Evolutionary conservation across 495 filamentous ascomycete genomes (phyloP).

Genomic region (Hapsidospora chrysogenum): DNA sequence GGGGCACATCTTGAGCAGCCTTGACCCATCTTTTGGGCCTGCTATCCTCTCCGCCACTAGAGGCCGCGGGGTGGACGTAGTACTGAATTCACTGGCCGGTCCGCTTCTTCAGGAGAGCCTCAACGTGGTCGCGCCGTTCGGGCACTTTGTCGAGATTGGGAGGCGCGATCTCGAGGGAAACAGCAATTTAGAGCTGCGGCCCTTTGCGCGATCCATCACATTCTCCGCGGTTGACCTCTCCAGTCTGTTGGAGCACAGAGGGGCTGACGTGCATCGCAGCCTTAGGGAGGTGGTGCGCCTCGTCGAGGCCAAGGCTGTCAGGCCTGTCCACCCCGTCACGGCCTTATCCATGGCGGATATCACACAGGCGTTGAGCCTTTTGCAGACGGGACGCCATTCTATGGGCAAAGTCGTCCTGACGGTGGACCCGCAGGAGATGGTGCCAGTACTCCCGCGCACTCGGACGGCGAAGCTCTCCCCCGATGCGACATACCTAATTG

Average conservation of each 20-base stretch:
- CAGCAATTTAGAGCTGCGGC: slow-evolving; percentile 20
- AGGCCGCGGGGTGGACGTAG: slow-evolving; percentile 37
- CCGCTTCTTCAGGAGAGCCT: slow-evolving; percentile 25
- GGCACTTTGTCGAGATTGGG: slow-evolving; percentile 28
- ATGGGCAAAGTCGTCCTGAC: slow-evolving; percentile 40
- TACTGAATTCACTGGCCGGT: slow-evolving; percentile 41
- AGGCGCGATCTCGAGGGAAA: slow-evolving; percentile 21
- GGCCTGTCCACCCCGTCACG: slow-evolving; percentile 15
- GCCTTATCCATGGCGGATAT: slow-evolving; percentile 18
- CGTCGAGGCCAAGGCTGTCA: slow-evolving; percentile 20
- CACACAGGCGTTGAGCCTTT: slow-evolving; percentile 24
- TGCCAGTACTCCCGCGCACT: not conserved
- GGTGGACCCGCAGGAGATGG: too few relatives aligned
- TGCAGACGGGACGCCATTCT: slow-evolving; percentile 33
- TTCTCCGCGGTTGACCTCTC: slow-evolving; percentile 31
- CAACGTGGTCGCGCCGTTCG: slow-evolving; percentile 29
- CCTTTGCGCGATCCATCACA: slow-evolving; percentile 24
- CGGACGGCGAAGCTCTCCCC: slow-evolving; percentile 14
- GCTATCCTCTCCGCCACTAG: slow-evolving; percentile 30
- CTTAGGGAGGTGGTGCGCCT: slow-evolving; percentile 23
- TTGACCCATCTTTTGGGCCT: slow-evolving; percentile 24
- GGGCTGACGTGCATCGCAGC: slow-evolving; percentile 17
- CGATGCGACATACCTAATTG: slow-evolving; percentile 39
- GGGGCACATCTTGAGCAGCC: slow-evolving; percentile 38
- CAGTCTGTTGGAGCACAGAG: slow-evolving; percentile 19